Percentiles rank a stretch among this genome's conserved stretches.
Conservation (phyloP, 2,329 filamentous ascomycete genomes). For the Curvularia verruculosa region DNA sequence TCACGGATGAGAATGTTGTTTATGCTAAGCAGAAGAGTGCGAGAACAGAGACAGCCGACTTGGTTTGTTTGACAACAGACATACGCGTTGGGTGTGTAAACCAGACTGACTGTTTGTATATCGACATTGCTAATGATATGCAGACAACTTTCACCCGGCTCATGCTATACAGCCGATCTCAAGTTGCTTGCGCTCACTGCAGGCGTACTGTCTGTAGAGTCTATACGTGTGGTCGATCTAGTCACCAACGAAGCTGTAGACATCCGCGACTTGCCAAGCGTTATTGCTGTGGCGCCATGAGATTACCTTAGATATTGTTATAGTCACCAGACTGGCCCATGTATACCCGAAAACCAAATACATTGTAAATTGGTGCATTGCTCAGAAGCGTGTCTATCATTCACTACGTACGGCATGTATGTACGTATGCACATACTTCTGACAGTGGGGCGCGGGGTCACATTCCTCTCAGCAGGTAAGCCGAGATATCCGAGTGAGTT, state of each 20-base stretch:
- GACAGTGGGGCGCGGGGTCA: not conserved
- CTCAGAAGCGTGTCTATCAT: not conserved
- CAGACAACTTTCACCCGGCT: constrained; percentile 70
- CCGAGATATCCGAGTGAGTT: not conserved
- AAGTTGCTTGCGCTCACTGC: constrained; percentile 71
- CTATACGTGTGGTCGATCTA: constrained; percentile 74
- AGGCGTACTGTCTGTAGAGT: constrained; percentile 73
- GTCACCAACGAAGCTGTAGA: constrained; percentile 78
- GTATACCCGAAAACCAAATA: not conserved
- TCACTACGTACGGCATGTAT: too few relatives aligned
- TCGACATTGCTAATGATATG: constrained; percentile 19
- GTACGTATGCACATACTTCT: not conserved
- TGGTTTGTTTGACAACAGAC: constrained; percentile 78
- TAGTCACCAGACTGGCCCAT: not conserved
- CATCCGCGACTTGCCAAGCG: constrained; percentile 73
- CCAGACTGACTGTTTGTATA: not conserved
- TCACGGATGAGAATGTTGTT: constrained; percentile 73
- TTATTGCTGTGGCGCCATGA: constrained; percentile 54
- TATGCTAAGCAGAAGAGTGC: constrained; percentile 73
- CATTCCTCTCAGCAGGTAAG: not conserved
- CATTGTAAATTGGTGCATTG: not conserved
- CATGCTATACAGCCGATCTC: constrained; percentile 75
- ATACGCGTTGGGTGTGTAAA: constrained; percentile 68
- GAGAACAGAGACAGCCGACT: constrained; percentile 66
- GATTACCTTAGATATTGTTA: not conserved